Conservation (phyloP, 2,329 filamentous ascomycete genomes). For the Arthrobotrys pseudoclavata region DNA sequence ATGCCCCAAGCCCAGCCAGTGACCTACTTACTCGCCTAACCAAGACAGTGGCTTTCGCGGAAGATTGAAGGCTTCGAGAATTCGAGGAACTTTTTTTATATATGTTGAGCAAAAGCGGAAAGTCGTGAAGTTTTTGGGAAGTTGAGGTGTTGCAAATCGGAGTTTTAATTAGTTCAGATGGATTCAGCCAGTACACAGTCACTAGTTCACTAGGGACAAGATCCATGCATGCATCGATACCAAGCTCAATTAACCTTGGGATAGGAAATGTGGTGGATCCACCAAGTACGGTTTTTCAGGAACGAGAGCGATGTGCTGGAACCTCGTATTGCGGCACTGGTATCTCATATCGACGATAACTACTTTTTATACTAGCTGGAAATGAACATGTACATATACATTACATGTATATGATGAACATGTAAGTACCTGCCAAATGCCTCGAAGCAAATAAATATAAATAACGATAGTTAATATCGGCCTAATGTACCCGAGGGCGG, state of each 20-base stretch:
- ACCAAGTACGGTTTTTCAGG: conserved; percentile 34
- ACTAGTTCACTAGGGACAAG: conserved; percentile 21
- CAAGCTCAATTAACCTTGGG: conserved; percentile 58
- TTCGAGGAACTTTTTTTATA: conserved; percentile 44
- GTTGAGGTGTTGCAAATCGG: conserved; percentile 56
- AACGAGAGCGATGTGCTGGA: conserved; percentile 43
- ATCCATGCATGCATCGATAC: conserved; percentile 54
- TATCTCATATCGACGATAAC: conserved; percentile 24
- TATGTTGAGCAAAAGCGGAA: conserved; percentile 47
- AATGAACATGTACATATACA: neutral
- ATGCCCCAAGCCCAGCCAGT: conserved; percentile 38
- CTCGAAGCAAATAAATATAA: neutral
- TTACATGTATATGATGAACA: too few relatives aligned
- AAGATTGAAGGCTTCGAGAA: conserved; percentile 35
- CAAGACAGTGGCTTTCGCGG: conserved; percentile 51
- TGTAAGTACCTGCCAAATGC: neutral
- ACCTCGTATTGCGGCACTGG: conserved; percentile 36
- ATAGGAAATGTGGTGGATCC: conserved; percentile 48
- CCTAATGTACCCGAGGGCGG: neutral
- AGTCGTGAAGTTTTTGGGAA: conserved; percentile 58
- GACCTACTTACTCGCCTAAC: conserved; percentile 45
- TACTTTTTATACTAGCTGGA: neutral
- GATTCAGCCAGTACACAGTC: conserved; percentile 44
- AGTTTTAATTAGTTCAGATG: conserved; percentile 57
- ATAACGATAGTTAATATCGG: neutral